These are phyloP conservation scores for Aspergillus sp. DNA, from an alignment of 2,329 filamentous ascomycete genomes.

Conservation along the genomic window DNA sequence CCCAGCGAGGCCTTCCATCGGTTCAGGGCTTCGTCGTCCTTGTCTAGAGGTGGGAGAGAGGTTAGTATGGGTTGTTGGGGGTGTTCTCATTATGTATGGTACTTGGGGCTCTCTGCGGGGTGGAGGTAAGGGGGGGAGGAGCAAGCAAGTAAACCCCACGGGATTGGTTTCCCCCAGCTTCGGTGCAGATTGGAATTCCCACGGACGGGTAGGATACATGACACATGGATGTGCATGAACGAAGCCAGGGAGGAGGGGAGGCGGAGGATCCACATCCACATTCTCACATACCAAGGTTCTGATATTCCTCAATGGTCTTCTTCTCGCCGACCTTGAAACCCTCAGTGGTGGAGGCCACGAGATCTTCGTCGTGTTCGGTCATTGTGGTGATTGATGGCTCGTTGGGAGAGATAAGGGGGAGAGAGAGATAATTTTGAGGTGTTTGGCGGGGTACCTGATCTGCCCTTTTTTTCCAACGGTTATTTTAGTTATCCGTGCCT, in stretches of 20 bases:
- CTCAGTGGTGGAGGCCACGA: slow-evolving; percentile 81
- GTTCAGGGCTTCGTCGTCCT: slow-evolving; percentile 87
- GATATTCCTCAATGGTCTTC: slow-evolving; percentile 94
- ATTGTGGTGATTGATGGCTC: slow-evolving; percentile 47
- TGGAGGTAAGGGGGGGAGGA: slow-evolving; percentile 3
- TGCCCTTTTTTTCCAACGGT: background rate
- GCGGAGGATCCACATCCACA: slow-evolving; percentile 8
- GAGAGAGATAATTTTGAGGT: background rate
- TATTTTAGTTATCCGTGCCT: background rate
- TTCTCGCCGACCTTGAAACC: slow-evolving; percentile 99
- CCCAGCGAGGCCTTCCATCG: slow-evolving; percentile 97
- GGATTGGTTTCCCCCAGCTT: background rate
- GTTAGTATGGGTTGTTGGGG: background rate
- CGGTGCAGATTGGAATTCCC: background rate
- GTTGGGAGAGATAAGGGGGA: background rate
- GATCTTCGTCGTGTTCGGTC: slow-evolving; percentile 75
- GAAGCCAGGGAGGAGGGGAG: background rate
- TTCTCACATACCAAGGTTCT: slow-evolving; percentile 74
- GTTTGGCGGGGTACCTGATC: slow-evolving; percentile 18
- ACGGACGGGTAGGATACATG: slow-evolving; percentile 10
- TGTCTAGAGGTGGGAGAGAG: slow-evolving; percentile 47
- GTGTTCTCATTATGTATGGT: background rate
- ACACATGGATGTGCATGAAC: background rate
- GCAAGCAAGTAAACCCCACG: background rate
- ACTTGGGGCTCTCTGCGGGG: background rate